phyloP scores from a whole-genome alignment of 768 basidiomycete genomes.

The Xerocomellus dryophilus region DNA sequence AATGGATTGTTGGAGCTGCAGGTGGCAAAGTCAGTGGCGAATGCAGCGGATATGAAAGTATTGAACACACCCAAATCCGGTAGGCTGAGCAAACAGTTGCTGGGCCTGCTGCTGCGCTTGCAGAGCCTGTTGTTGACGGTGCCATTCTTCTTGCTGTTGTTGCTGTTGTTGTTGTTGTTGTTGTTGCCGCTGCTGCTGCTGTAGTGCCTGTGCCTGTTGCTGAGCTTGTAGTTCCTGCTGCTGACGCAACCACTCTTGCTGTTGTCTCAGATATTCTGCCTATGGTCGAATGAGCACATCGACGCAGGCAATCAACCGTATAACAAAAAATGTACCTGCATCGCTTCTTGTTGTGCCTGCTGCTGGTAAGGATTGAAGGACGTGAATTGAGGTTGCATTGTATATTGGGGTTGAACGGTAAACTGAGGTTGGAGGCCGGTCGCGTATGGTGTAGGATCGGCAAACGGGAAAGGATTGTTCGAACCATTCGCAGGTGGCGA shows the following conservation, averaged over 20 bases:
- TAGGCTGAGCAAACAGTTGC: constrained; percentile 57
- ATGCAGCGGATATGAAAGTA: not conserved
- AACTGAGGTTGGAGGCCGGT: constrained; percentile 67
- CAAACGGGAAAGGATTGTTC: constrained; percentile 57
- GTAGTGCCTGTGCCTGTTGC: constrained; percentile 39
- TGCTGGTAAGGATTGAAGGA: constrained; percentile 94
- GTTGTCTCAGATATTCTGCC: constrained; percentile 45
- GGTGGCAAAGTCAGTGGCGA: constrained; percentile 25
- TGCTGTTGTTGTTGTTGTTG: constrained; percentile 34
- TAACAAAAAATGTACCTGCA: constrained; percentile 43
- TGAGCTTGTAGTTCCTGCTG: constrained; percentile 50
- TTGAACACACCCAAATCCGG: constrained; percentile 66
- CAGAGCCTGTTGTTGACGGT: constrained; percentile 58
- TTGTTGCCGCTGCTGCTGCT: constrained; percentile 11
- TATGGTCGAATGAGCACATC: constrained; percentile 20
- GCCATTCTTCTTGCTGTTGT: constrained; percentile 53
- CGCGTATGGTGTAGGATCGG: constrained; percentile 60
- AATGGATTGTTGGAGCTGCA: constrained; percentile 94
- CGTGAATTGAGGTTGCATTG: constrained; percentile 80
- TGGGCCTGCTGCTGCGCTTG: constrained; percentile 45
- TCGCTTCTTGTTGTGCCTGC: constrained; percentile 86
- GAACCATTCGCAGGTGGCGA: constrained; percentile 31
- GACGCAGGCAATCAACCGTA: not conserved
- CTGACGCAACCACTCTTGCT: constrained; percentile 72
- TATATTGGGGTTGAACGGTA: constrained; percentile 74